Percentiles rank a stretch among this genome's conserved stretches.
Conservation (phyloP, 805 yeast species). For the Teunomyces panamensis region DNA sequence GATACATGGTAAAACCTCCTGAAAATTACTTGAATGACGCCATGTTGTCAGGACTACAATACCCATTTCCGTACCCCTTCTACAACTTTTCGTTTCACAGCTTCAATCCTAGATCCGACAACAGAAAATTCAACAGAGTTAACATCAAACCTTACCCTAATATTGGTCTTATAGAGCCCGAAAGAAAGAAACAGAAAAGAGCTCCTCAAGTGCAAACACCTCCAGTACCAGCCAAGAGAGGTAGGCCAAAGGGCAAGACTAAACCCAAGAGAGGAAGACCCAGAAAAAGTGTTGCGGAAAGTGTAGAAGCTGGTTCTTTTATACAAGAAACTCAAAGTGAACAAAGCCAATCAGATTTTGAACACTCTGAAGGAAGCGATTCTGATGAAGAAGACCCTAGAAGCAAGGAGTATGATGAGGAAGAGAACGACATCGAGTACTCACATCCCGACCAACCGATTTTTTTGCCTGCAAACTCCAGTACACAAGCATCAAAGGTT, state of each 20-base stretch:
- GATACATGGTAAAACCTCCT: slow-evolving; percentile 40
- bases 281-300: slow-evolving; percentile 5
- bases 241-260: slow-evolving; percentile 1
- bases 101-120: slow-evolving; percentile 23
- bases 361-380: slow-evolving; percentile 4
- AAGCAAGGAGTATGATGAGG: slow-evolving; percentile 7
- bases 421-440: background rate
- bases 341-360: slow-evolving; percentile 3
- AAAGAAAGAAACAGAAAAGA: background rate
- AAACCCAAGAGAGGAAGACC: slow-evolving; percentile 2
- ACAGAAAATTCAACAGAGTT: slow-evolving; percentile 24
- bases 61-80: slow-evolving; percentile 45
- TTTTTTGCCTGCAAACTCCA: background rate
- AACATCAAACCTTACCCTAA: slow-evolving; percentile 36
- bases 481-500: background rate
- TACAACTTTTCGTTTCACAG: slow-evolving; percentile 44
- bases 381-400: slow-evolving; percentile 9
- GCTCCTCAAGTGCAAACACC: background rate
- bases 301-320: slow-evolving; percentile 5
- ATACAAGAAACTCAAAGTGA: slow-evolving; percentile 6
- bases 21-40: slow-evolving; percentile 31
- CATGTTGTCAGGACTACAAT: slow-evolving; percentile 40
- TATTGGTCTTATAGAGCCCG: slow-evolving; percentile 25
- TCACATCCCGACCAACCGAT: background rate
- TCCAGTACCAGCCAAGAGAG: background rate